Evolutionary conservation across 148 eudicot genomes (phyloP).

Genomic region (Suaeda aralocaspica): DNA sequence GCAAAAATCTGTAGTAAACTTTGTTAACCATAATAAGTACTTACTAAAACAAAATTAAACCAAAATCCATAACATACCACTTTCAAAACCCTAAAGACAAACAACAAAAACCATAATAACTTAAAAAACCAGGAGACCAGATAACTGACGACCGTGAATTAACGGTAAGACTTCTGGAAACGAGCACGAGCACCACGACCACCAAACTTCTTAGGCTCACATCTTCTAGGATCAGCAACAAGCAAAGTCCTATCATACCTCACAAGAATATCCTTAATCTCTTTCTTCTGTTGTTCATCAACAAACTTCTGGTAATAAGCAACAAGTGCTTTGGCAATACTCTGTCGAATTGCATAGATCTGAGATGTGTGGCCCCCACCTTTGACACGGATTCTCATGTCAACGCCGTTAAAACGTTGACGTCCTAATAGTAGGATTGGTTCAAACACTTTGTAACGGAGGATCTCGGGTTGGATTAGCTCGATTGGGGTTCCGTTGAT

Average conservation of each 20-base stretch:
- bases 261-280: conserved; percentile 29
- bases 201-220: conserved; percentile 39
- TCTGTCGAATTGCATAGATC: not conserved
- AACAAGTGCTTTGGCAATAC: not conserved
- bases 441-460: not conserved
- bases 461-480: not conserved
- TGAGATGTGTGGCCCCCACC: not conserved
- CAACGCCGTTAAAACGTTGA: not conserved
- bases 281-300: conserved; percentile 38
- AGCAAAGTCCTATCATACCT: conserved; percentile 33
- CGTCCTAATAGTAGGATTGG: not conserved
- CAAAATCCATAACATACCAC: too few relatives aligned
- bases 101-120: too few relatives aligned
- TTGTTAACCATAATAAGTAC: too few relatives aligned
- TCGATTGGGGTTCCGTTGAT: not conserved
- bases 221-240: conserved; percentile 31
- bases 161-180: conserved; percentile 38
- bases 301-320: conserved; percentile 33
- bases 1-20: too few relatives aligned
- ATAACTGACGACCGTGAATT: too few relatives aligned
- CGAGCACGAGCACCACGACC: conserved; percentile 34
- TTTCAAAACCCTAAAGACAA: too few relatives aligned
- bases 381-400: not conserved
- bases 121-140: too few relatives aligned
- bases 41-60: too few relatives aligned